These are phyloP conservation scores for Ilex aquifolium DNA, from an alignment of 257 asterid genomes.

Conservation along the genomic window DNA sequence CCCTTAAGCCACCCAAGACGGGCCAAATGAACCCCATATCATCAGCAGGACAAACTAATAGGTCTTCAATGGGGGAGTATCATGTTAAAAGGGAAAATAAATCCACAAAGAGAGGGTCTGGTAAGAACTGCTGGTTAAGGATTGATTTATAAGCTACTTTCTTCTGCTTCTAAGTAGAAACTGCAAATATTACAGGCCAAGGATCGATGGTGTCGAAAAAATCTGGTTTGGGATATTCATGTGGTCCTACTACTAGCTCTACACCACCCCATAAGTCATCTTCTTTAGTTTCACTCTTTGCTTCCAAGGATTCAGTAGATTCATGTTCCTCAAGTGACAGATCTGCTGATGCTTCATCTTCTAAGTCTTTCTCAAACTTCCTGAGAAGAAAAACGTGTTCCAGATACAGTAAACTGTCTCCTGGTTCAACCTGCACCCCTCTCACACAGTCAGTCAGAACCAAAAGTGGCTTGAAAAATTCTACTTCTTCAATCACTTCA, in stretches of 20 bases:
- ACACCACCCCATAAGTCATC: constrained; percentile 11
- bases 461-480: constrained; percentile 10
- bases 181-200: constrained; percentile 23
- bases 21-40: constrained; percentile 2
- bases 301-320: neutral
- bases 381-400: constrained; percentile 19
- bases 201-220: constrained; percentile 18
- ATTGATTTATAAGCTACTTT: neutral
- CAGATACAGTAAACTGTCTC: constrained; percentile 16
- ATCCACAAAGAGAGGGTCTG: constrained; percentile 14
- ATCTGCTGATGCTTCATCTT: constrained; percentile 7
- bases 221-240: constrained; percentile 7
- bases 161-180: neutral
- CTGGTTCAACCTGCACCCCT: constrained; percentile 18
- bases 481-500: constrained; percentile 12
- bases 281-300: constrained; percentile 8
- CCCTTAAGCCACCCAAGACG: constrained; percentile 31
- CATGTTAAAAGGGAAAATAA: constrained; percentile 10
- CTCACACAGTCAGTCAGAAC: constrained; percentile 16
- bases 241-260: constrained; percentile 5
- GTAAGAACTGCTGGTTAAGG: constrained; percentile 12
- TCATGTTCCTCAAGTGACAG: neutral
- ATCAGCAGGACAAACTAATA: constrained; percentile 14
- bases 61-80: constrained; percentile 9
- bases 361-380: constrained; percentile 9